Evolutionary conservation across 2,329 filamentous ascomycete species (phyloP).

Genomic region (Xylariales sp.): DNA sequence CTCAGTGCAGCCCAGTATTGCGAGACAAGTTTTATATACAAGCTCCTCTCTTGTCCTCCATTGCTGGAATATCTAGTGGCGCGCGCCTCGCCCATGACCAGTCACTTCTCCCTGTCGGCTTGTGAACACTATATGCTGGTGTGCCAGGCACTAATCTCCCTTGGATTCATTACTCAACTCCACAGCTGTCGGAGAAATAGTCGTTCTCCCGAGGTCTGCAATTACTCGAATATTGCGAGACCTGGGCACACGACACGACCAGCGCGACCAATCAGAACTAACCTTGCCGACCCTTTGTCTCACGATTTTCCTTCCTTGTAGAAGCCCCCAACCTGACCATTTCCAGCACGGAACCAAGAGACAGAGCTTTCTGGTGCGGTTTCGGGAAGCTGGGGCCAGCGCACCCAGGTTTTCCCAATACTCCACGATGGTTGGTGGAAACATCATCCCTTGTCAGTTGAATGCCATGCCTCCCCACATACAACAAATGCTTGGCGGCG

Average conservation of each 20-base stretch:
- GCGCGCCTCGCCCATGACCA: background rate
- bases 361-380: conserved; percentile 1
- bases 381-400: no score
- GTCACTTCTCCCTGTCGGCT: background rate
- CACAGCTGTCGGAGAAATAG: background rate
- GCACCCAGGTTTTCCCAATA: no score
- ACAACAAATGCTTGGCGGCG: no score
- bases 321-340: background rate
- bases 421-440: conserved; percentile 15
- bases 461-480: no score
- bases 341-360: background rate
- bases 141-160: background rate
- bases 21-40: no score
- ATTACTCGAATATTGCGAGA: no score
- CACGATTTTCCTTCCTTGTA: background rate
- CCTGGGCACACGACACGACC: no score
- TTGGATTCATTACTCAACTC: background rate
- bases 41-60: background rate
- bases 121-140: background rate
- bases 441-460: conserved; percentile 2
- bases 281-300: conserved; percentile 6
- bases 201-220: no score
- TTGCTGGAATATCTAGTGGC: background rate
- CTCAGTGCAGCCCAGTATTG: no score
- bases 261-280: background rate